A percentile compares a stretch with the other conserved stretches of the same genome.
These are phyloP conservation scores for Novymonas esmeraldas DNA, from an alignment of 208 protist species.

Conservation along the genomic window DNA sequence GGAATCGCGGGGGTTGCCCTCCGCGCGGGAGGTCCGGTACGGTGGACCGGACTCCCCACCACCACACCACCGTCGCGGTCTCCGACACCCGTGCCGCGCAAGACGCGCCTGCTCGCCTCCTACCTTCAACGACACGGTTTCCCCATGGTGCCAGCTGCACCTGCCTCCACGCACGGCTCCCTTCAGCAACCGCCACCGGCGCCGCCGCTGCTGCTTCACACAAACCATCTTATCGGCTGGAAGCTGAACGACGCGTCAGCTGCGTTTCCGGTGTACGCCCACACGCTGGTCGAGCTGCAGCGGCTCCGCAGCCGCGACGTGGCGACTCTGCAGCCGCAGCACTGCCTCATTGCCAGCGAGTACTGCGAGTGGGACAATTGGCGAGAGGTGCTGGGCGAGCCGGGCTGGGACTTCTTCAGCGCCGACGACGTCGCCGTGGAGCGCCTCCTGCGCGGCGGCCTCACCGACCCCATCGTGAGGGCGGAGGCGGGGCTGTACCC, in stretches of 20 bases:
- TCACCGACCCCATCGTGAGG: constrained; percentile 4
- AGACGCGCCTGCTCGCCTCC: constrained; percentile 22
- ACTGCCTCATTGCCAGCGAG: constrained; percentile 43
- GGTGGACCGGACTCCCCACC: constrained; percentile 7
- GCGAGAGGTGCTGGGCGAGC: constrained; percentile 67
- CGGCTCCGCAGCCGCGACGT: constrained; percentile 33
- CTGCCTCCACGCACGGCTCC: neutral
- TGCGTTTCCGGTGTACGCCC: constrained; percentile 68
- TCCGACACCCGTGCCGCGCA: constrained; percentile 3
- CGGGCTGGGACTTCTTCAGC: constrained; percentile 60
- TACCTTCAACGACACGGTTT: constrained; percentile 38
- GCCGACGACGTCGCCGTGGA: constrained; percentile 45
- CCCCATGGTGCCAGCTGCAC: neutral
- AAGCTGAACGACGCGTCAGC: constrained; percentile 35
- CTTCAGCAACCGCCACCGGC: neutral
- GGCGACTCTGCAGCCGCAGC: constrained; percentile 45
- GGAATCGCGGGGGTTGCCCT: constrained; percentile 42
- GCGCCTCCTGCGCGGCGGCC: constrained; percentile 39
- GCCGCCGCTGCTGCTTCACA: constrained; percentile 60
- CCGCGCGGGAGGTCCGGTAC: constrained; percentile 11
- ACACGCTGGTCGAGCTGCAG: constrained; percentile 58
- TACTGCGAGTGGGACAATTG: constrained; percentile 87
- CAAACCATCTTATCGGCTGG: constrained; percentile 75
- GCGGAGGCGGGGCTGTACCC: constrained; percentile 6
- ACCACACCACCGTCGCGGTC: neutral